These are phyloP conservation scores for Harringtonia aguacate DNA, from an alignment of 2,329 filamentous ascomycete species.

Conservation along the genomic window DNA sequence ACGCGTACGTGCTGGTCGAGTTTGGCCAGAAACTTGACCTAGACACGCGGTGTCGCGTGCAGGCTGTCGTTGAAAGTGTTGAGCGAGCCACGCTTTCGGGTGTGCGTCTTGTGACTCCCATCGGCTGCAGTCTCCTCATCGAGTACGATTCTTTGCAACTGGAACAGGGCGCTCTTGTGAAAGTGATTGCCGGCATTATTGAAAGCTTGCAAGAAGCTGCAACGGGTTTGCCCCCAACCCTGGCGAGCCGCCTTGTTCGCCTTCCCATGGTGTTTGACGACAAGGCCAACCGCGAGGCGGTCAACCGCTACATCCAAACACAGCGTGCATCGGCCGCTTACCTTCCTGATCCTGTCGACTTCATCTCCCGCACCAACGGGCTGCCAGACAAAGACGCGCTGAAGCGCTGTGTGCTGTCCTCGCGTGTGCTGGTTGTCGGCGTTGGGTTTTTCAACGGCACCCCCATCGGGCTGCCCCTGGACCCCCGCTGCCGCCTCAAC, in stretches of 20 bases:
- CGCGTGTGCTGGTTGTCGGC: conserved; percentile 12
- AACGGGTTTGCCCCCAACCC: not conserved
- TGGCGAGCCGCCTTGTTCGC: conserved; percentile 12
- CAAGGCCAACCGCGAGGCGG: conserved; percentile 44
- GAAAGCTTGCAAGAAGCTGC: too few species aligned
- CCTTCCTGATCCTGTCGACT: conserved; percentile 32
- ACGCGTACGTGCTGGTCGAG: not conserved
- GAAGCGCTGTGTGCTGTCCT: not conserved
- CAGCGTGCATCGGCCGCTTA: conserved; percentile 45
- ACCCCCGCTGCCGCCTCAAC: conserved; percentile 14
- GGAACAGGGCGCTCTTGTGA: too few species aligned
- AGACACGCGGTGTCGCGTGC: too few species aligned
- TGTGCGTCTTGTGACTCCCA: too few species aligned
- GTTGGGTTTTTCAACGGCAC: conserved; percentile 23
- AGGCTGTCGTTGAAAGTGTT: too few species aligned
- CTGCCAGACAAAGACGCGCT: conserved; percentile 5
- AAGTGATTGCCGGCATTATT: too few species aligned
- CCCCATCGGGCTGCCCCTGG: conserved; percentile 9
- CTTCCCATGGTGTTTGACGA: conserved; percentile 17
- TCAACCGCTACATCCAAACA: too few species aligned
- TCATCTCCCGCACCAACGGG: conserved; percentile 22
- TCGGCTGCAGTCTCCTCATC: too few species aligned
- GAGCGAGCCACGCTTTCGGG: too few species aligned
- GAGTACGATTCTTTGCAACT: too few species aligned
- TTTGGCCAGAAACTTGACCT: too few species aligned